phyloP scores from a whole-genome alignment of 169 alveolate genomes.

The Prorocentrum cordatum region DNA sequence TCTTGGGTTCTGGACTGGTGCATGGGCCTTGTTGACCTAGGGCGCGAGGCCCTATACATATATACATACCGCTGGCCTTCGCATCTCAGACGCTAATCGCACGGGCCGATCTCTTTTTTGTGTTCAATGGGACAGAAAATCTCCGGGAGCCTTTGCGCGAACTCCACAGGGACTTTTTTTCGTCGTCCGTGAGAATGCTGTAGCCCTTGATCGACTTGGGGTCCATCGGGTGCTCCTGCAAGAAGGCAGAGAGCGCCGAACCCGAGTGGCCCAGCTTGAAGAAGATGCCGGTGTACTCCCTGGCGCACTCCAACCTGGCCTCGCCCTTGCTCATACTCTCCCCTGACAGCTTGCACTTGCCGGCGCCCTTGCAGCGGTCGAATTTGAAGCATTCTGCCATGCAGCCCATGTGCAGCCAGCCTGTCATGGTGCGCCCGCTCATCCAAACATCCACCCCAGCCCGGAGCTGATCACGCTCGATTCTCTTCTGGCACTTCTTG shows the following conservation, averaged over 20 bases:
- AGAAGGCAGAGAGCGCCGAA: conserved; percentile 6
- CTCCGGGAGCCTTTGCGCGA: too few relatives aligned
- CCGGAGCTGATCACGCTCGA: background rate
- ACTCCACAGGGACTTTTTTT: too few relatives aligned
- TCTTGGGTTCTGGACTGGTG: too few relatives aligned
- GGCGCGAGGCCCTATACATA: too few relatives aligned
- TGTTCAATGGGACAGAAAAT: too few relatives aligned
- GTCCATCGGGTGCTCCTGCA: conserved; percentile 1
- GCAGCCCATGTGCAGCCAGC: conserved; percentile 51
- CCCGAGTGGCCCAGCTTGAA: conserved; percentile 6
- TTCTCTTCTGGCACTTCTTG: conserved; percentile 52
- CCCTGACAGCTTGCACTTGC: conserved; percentile 53
- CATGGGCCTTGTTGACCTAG: too few relatives aligned
- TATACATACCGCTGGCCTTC: too few relatives aligned
- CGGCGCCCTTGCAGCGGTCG: conserved; percentile 30
- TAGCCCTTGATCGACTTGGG: conserved; percentile 22
- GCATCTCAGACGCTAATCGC: too few relatives aligned
- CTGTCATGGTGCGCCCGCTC: conserved; percentile 31
- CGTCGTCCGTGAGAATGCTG: background rate
- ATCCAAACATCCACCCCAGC: conserved; percentile 51
- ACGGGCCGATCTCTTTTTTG: too few relatives aligned
- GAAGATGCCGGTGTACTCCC: conserved; percentile 45
- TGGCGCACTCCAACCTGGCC: conserved; percentile 19
- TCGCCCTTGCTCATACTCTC: conserved; percentile 21
- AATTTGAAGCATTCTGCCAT: conserved; percentile 62